phyloP scores from a whole-genome alignment of 2,329 filamentous ascomycete species.

The Calonectria pseudoturangicola region DNA sequence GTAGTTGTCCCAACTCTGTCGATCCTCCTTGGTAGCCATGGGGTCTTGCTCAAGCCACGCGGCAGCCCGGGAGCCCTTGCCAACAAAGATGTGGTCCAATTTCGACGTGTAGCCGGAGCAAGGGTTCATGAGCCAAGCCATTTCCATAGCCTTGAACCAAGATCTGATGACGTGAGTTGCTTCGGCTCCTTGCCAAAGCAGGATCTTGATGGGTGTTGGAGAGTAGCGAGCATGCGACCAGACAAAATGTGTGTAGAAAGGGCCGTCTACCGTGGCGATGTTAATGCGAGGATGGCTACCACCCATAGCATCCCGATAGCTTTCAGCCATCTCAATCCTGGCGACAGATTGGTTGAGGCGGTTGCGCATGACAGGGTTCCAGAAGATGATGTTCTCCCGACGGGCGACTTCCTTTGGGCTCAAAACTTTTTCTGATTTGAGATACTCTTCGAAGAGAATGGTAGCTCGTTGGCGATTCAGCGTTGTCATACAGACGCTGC shows the following conservation, averaged over 20 bases:
- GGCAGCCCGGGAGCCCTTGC: constrained; percentile 3
- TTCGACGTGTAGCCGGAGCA: constrained; percentile 48
- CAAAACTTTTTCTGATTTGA: constrained; percentile 71
- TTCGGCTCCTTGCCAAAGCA: constrained; percentile 58
- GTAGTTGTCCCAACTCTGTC: constrained; percentile 39
- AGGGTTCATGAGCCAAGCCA: constrained; percentile 58
- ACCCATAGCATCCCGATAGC: constrained; percentile 63
- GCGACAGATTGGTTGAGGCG: constrained; percentile 52
- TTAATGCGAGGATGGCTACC: constrained; percentile 41
- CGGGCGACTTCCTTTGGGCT: constrained; percentile 80
- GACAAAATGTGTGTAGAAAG: constrained; percentile 56
- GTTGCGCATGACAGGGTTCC: constrained; percentile 59
- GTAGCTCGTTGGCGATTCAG: constrained; percentile 92
- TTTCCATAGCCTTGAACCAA: constrained; percentile 63
- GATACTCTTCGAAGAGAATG: constrained; percentile 80
- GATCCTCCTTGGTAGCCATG: constrained; percentile 14
- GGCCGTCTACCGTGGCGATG: constrained; percentile 55
- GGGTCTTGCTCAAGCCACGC: constrained; percentile 9
- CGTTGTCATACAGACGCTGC: constrained; percentile 86
- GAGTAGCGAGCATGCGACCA: constrained; percentile 48
- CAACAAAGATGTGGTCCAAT: constrained; percentile 46
- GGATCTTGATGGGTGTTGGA: constrained; percentile 57
- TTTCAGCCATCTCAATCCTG: constrained; percentile 64
- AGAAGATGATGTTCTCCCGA: constrained; percentile 77
- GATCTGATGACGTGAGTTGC: constrained; percentile 58